Evolutionary conservation across 148 eudicot genomes (phyloP).

Genomic region (Rhododendron simsii): DNA sequence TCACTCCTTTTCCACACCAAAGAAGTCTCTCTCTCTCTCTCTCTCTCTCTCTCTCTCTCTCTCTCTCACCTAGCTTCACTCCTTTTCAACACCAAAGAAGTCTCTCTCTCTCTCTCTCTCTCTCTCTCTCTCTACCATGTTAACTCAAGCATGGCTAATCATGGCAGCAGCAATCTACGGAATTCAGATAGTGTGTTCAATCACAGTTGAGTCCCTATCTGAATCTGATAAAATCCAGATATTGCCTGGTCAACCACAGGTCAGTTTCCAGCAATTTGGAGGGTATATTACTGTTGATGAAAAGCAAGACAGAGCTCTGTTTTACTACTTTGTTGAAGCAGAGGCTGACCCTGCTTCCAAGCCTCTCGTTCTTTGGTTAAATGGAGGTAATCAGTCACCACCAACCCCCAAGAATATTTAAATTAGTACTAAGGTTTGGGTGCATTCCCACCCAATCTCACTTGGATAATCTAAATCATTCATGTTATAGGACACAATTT

Average conservation of each 20-base stretch:
- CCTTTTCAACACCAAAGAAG: too few relatives aligned
- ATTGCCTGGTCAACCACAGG: constrained; percentile 75
- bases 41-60: constrained; percentile 5
- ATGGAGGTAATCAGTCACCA: constrained; percentile 53
- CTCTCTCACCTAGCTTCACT: neutral
- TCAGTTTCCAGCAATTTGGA: constrained; percentile 55
- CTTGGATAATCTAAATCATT: neutral
- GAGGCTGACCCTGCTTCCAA: constrained; percentile 42
- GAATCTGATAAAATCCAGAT: constrained; percentile 34
- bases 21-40: neutral
- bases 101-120: constrained; percentile 6
- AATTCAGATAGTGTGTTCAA: neutral
- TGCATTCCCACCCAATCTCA: neutral
- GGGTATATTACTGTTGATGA: constrained; percentile 60
- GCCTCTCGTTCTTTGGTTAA: constrained; percentile 80
- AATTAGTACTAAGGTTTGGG: neutral
- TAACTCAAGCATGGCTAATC: constrained; percentile 22
- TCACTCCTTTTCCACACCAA: neutral
- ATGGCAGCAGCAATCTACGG: constrained; percentile 8
- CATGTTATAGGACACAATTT: neutral
- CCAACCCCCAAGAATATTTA: neutral
- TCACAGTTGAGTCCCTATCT: constrained; percentile 6
- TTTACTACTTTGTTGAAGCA: constrained; percentile 75
- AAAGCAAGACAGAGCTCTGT: constrained; percentile 37
- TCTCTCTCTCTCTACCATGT: constrained; percentile 18